These are phyloP conservation scores for Sutorius eximius DNA, from an alignment of 1,284 basidiomycete genomes.

Conservation along the genomic window DNA sequence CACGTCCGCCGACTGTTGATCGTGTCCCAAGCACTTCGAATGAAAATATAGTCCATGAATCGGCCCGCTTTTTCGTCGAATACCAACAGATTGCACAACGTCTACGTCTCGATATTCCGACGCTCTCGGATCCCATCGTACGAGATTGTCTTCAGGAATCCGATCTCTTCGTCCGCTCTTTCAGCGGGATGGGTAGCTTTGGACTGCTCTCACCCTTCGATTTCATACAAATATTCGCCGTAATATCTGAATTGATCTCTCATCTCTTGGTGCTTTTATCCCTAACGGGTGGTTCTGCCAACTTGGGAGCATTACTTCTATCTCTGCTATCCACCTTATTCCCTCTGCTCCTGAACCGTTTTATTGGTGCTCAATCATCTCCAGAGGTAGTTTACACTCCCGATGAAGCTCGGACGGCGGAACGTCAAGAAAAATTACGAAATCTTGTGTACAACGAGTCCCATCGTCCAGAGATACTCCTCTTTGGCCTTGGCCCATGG, in stretches of 20 bases:
- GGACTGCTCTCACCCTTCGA: conserved; percentile 75
- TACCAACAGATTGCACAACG: conserved; percentile 74
- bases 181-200: conserved; percentile 65
- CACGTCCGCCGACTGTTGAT: conserved; percentile 20
- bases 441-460: conserved; percentile 66
- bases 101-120: conserved; percentile 74
- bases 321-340: conserved; percentile 58
- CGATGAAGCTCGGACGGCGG: conserved; percentile 58
- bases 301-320: conserved; percentile 56
- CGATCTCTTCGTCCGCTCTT: conserved; percentile 74
- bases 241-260: conserved; percentile 67
- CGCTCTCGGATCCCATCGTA: conserved; percentile 66
- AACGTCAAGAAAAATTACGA: conserved; percentile 71
- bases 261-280: conserved; percentile 67
- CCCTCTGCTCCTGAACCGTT: conserved; percentile 55
- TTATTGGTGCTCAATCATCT: conserved; percentile 39
- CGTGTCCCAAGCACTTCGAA: conserved; percentile 54
- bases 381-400: conserved; percentile 48
- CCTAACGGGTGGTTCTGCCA: conserved; percentile 58
- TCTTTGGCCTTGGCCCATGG: conserved; percentile 83
- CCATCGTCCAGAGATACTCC: conserved; percentile 71
- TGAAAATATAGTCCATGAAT: conserved; percentile 66
- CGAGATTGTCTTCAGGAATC: conserved; percentile 81
- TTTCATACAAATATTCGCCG: conserved; percentile 68
- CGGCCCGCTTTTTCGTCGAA: conserved; percentile 71